A percentile compares a stretch with the other conserved stretches of the same genome.
Evolutionary conservation across 176 grass and related monocot genomes (phyloP).

Genomic region (Aegilops bicornis): DNA sequence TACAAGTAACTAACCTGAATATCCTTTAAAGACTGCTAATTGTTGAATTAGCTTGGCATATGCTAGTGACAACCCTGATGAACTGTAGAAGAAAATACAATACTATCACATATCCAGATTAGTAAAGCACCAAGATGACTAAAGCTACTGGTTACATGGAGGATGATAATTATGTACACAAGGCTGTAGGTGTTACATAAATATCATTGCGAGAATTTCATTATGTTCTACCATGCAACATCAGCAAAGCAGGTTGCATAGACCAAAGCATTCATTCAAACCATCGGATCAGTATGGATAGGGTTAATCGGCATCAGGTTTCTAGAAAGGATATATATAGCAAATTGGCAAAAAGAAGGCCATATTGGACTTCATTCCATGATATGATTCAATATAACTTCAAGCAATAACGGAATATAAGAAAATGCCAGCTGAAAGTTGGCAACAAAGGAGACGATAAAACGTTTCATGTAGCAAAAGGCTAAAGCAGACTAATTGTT

Average conservation of each 20-base stretch:
- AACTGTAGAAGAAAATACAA: conserved; percentile 55
- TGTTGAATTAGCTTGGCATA: conserved; percentile 94
- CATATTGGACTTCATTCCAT: conserved; percentile 9
- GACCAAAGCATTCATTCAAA: conserved; percentile 75
- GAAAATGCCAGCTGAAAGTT: background rate
- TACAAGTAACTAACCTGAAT: conserved; percentile 55
- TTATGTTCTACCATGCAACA: conserved; percentile 69
- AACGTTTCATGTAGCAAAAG: background rate
- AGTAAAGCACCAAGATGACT: conserved; percentile 3
- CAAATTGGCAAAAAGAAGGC: background rate
- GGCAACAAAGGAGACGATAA: background rate
- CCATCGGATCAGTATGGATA: conserved; percentile 65
- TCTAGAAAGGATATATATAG: background rate
- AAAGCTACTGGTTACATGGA: background rate
- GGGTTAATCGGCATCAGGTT: conserved; percentile 18
- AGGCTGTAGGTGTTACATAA: conserved; percentile 1
- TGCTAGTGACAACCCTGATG: conserved; percentile 60
- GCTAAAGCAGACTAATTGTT: background rate
- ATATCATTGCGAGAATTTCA: background rate
- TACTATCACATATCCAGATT: conserved; percentile 24
- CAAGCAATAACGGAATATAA: background rate
- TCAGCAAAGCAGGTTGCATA: conserved; percentile 90
- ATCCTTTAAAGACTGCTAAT: conserved; percentile 72
- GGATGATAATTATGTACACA: conserved; percentile 8
- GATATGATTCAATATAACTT: conserved; percentile 9